Evolutionary conservation across 306 rosid genomes (phyloP), one percentile per base, ranked within the genome.

Genomic region (Quercus rubra): DNA sequence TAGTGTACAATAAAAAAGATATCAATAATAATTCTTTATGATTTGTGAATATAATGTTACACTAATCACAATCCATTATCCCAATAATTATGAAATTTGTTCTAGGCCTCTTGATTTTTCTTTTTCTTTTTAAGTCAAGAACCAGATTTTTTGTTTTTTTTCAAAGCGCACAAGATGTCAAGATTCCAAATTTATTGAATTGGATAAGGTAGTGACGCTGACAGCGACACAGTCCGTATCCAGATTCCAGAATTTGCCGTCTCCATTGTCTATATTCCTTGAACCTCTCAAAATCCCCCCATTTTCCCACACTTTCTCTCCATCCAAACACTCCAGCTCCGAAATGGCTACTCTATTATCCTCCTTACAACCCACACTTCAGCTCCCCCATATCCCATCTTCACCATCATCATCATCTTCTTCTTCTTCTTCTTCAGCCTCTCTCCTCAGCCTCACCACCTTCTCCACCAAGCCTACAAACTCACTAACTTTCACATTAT

Each of bases 321-420:
- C 28, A 66, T 58, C 82, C 79, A 52, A 67, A 57, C 79, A 30
- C 6, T 2, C 46, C 46, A 8, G 46, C 43, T 41, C 27, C 5
- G 17, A 8, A 73, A 90, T 90, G 93, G 82, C 93, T 19, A 58
- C 66, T 64, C 61, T 59, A 10, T 46, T 75, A 31, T 77, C 84
- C 77, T 59, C 88, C 31, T 68, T 85, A 15, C 85, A 79, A 75
- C 64, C 87, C 18, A 58, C 81, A 66, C 78, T 86, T 64, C 82
- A 55, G 31, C 67, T 72, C 4, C 69, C 58, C 69, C 23, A 38
- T 43, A 5, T 75, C 15, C 31, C 81, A 14, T 33, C 77, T 31
- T 55, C 51, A 19, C 73, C 84, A 11, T 73, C 86, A 12, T 1
- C 84, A 5, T 75, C 83, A 38, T 74, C 58, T 10, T 49, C 76